Conservation (phyloP, 257 asterid species). For the Primulina eburnea region DNA sequence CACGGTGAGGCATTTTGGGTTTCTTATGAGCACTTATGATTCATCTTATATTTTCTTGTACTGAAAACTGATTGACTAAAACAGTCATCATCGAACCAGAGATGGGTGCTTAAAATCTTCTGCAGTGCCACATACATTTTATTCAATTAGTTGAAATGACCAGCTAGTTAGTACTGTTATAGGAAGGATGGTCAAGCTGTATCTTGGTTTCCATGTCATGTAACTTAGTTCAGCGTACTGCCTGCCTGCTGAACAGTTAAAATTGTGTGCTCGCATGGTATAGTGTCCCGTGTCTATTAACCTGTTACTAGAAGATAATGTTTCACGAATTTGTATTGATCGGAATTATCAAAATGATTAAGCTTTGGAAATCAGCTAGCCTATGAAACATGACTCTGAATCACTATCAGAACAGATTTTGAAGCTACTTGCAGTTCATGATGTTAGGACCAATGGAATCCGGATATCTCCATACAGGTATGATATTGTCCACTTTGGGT, state of each 20-base stretch:
- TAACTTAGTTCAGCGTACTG: constrained; percentile 7
- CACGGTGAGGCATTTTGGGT: constrained; percentile 8
- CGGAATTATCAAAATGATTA: constrained; percentile 6
- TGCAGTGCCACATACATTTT: not conserved
- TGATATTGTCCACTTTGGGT: too few relatives aligned
- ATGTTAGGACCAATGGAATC: too few relatives aligned
- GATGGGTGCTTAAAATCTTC: not conserved
- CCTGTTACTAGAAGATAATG: not conserved
- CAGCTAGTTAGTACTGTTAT: not conserved
- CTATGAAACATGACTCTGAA: not conserved
- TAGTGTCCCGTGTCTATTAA: not conserved
- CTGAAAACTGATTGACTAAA: not conserved
- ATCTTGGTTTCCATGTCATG: not conserved
- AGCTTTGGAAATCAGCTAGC: constrained; percentile 1
- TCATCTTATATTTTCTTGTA: too few relatives aligned
- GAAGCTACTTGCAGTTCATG: not conserved
- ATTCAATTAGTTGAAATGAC: not conserved
- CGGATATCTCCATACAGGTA: too few relatives aligned
- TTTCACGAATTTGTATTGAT: not conserved
- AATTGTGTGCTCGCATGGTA: not conserved
- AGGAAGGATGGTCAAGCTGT: not conserved
- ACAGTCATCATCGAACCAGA: not conserved
- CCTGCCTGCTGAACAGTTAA: not conserved
- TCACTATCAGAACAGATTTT: constrained; percentile 8
- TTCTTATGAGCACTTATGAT: not conserved